Evolutionary conservation across 148 eudicot species (phyloP), one percentile per base, ranked within the genome.

Genomic region (Mesembryanthemum crystallinum): DNA sequence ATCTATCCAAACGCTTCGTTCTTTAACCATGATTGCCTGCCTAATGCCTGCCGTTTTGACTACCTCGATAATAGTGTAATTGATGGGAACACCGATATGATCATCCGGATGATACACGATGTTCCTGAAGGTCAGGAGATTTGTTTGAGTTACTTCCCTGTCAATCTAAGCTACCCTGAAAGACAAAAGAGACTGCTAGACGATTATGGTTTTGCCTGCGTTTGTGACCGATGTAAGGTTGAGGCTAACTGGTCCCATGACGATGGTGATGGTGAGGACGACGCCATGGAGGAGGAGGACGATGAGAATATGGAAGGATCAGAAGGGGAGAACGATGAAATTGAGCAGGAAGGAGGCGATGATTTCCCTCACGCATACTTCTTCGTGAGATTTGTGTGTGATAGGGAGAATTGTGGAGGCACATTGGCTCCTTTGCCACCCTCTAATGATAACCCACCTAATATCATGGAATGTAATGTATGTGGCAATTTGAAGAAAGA

Each of bases 311-410:
- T 82, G 78, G 59, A 25, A 15, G 80, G 76, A 15, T 84, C 80
- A 33, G 83, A 79, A 17, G 81, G 60, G 51, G 83, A 79, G 54
- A 54, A 72, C 10, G 65, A 71, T 72, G 82, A 63, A 49, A 74
- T 63, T 71, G 77, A 69, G 68, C 77, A 28, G 1, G 72, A 78
- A 42, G 90, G 80, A 37, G 83, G 82, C n/a, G 80, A 79, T 78
- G 89, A 90, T 84, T 92, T 92, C 72, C 97, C 98, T 52, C 97
- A 95, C 54, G 90, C 97, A 6, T 95, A 92, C 77, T 95, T 95
- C 85, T 92, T 90, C 74, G 58, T 90, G 80, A 90, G 84, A 58
- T 95, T 92, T 78, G 90, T 95, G 90, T 95, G 98, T 47, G 85
- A 79, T 20, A 78, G 75, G 73, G 84, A 95, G 65, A 80, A 86